Evolutionary conservation across 2,329 filamentous ascomycete genomes (phyloP).

Genomic region (Colletotrichum endophyticum): DNA sequence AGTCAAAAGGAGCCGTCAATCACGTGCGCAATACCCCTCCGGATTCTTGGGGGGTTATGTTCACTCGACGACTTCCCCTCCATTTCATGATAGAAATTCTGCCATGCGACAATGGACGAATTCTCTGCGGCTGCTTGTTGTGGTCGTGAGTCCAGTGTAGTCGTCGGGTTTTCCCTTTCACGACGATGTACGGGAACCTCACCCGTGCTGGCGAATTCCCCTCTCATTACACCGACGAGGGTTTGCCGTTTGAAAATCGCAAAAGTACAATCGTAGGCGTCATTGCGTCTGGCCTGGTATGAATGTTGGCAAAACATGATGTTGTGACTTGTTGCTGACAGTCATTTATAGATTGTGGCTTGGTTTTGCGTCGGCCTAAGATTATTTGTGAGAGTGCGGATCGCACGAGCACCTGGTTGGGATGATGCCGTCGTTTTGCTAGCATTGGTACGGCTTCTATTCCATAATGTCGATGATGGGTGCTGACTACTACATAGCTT

Average conservation of each 20-base stretch:
- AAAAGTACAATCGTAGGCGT: neutral
- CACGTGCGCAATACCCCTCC: neutral
- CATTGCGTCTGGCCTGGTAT: neutral
- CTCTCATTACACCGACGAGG: neutral
- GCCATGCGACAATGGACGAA: neutral
- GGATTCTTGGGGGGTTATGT: no score
- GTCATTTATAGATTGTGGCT: neutral
- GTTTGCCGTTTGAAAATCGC: neutral
- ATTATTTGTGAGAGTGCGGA: neutral
- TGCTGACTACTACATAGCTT: neutral
- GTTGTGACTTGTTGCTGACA: neutral
- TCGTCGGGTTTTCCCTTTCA: neutral
- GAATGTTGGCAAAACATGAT: accelerated
- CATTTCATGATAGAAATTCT: neutral
- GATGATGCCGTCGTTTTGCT: neutral
- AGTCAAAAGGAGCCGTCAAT: no score
- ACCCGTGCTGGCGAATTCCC: neutral
- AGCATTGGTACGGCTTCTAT: neutral
- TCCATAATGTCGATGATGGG: neutral
- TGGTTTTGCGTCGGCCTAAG: conserved; percentile 6
- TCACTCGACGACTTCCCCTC: neutral
- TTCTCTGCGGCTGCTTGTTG: neutral
- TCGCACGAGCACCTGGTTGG: neutral
- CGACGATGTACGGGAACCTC: conserved; percentile 4
- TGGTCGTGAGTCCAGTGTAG: neutral